Base-by-base conservation (phyloP, 768 basidiomycete genomes). In the Suillus decipiens region DNA sequence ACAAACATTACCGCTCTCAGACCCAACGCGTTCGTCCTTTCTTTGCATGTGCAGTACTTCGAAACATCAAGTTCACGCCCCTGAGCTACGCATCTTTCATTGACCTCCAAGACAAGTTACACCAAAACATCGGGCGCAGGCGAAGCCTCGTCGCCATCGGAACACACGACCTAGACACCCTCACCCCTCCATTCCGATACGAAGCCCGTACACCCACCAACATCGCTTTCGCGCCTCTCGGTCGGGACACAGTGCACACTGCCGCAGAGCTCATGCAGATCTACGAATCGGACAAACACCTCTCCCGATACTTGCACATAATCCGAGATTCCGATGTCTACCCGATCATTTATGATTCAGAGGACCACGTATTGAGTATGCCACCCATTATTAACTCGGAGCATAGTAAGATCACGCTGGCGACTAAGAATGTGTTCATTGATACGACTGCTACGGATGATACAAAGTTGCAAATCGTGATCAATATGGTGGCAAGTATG, bases 341-440 rank as follows among this genome's bases (percentile, higher is more conserved):
- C 77, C 97, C 97, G 42, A 90, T 99, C 77, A 97, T 99, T 73
- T 99, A 99, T 77, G 96, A 99, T 75, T 82, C 85, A 11, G 81
- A 89, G 63, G 92, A 93, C 73, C 86, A 81, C 34, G 96, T 99
- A 2, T 82, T 97, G 34, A 96, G 94, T 22, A 96, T 99, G 90
- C 97, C 97, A 43, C 97, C 97, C 10, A 98, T 99, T 74, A 96
- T 96, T 78, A 97, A 97, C 77, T 96, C 95, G 4, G 90, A 97
- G 67, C 93, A 93, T 77, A 98, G 94, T 74, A 99, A 99, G 80
- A 99, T 99, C 72, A 92, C 93, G 0, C 80, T 97, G 65, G 89
- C 95, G 72, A 99, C 97, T 12, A 85, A 83, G 59, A 98, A 99
- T 75, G 80, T 99, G 74, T 98, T 98, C 80, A 92, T 99, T 68